These are phyloP conservation scores for Talaromyces atroroseus DNA, from an alignment of 2,329 filamentous ascomycete species.

Conservation along the genomic window DNA sequence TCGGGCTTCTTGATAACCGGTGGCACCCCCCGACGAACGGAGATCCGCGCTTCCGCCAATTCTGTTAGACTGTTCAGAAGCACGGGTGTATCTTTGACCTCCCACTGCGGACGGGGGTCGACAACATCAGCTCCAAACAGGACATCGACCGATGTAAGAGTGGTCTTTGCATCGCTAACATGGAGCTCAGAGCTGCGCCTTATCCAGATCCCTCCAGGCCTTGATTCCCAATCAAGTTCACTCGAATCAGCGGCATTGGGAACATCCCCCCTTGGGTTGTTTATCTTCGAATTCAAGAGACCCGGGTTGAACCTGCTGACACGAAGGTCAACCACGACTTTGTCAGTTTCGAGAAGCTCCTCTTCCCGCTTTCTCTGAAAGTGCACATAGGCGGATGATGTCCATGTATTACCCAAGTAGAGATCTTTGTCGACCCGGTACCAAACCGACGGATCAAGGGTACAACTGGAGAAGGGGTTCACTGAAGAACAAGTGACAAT, in stretches of 20 bases:
- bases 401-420: slow-evolving; percentile 68
- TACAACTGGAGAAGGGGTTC: slow-evolving; percentile 70
- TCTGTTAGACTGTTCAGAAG: slow-evolving; percentile 60
- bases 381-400: slow-evolving; percentile 72
- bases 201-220: slow-evolving; percentile 75
- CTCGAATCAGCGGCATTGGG: slow-evolving; percentile 51
- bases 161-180: slow-evolving; percentile 67
- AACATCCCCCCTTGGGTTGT: slow-evolving; percentile 36
- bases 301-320: slow-evolving; percentile 68
- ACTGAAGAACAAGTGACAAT: slow-evolving; percentile 69
- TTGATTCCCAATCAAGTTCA: slow-evolving; percentile 68
- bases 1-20: slow-evolving; percentile 61
- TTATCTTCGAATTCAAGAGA: slow-evolving; percentile 5
- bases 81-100: slow-evolving; percentile 67
- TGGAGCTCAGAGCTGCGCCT: slow-evolving; percentile 66
- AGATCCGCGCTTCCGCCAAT: slow-evolving; percentile 67
- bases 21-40: slow-evolving; percentile 66
- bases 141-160: slow-evolving; percentile 76
- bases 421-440: slow-evolving; percentile 85
- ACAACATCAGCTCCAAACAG: slow-evolving; percentile 87
- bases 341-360: slow-evolving; percentile 67
- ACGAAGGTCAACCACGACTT: slow-evolving; percentile 71
- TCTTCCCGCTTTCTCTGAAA: slow-evolving; percentile 81
- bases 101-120: slow-evolving; percentile 82
- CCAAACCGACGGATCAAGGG: slow-evolving; percentile 68